These are phyloP conservation scores for Pilaira anomala DNA, from an alignment of 192 early-diverging fungal genomes.

Conservation along the genomic window DNA sequence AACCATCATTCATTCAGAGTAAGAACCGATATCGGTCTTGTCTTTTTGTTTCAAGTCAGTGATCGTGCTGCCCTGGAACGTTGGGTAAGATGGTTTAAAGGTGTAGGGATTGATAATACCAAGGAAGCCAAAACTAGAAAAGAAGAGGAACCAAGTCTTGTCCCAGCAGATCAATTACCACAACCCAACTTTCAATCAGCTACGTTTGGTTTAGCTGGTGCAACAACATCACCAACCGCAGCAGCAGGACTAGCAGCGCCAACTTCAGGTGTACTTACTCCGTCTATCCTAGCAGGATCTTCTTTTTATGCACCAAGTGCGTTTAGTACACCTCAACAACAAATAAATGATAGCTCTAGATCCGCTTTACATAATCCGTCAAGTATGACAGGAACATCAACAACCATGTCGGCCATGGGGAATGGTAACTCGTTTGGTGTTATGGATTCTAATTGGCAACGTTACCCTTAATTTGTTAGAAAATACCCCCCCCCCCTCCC, in stretches of 20 bases:
- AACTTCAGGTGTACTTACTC: no score
- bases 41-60: slow-evolving; percentile 27
- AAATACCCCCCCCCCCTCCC: no score
- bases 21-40: not conserved
- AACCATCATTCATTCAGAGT: slow-evolving; percentile 23
- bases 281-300: not conserved
- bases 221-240: not conserved
- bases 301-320: not conserved
- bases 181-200: not conserved
- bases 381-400: no score
- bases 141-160: not conserved
- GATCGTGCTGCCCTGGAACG: slow-evolving; percentile 19
- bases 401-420: no score
- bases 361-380: not conserved
- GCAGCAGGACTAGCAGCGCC: not conserved
- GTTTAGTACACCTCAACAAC: not conserved
- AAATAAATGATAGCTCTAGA: not conserved
- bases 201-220: not conserved
- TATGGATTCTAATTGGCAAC: not conserved
- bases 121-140: no score
- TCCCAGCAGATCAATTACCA: not conserved
- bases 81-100: slow-evolving; percentile 30
- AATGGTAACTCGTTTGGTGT: not conserved
- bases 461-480: not conserved
- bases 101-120: no score